A percentile compares a stretch with the other conserved stretches of the same genome.
Evolutionary conservation across 2,329 filamentous ascomycete species (phyloP).

Genomic region (Alternaria triticina): DNA sequence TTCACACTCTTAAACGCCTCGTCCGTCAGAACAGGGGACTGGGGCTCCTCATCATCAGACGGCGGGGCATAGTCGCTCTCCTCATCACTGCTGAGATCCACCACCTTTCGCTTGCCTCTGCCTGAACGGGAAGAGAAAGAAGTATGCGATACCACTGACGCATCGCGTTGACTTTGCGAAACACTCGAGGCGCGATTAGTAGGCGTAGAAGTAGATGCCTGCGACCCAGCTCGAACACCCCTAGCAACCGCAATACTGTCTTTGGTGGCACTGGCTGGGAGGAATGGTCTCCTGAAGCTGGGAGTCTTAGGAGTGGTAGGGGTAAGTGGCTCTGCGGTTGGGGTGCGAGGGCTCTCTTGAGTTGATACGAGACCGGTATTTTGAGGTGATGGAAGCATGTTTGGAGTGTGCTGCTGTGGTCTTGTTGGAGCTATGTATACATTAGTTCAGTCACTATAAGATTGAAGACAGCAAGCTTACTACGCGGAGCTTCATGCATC

Average conservation of each 20-base stretch:
- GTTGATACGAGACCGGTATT: not conserved
- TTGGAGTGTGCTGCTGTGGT: not conserved
- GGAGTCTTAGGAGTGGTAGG: not conserved
- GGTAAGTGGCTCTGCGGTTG: not conserved
- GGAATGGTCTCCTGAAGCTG: slow-evolving; percentile 15
- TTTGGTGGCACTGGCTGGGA: slow-evolving; percentile 7
- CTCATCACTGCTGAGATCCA: slow-evolving; percentile 13
- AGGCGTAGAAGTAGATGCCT: slow-evolving; percentile 3
- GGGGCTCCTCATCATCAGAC: slow-evolving; percentile 4
- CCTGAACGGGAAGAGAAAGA: not conserved
- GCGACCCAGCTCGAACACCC: slow-evolving; percentile 4
- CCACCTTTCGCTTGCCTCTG: slow-evolving; percentile 6
- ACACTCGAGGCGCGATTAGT: not conserved
- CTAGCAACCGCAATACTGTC: not conserved
- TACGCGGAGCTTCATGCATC: not conserved
- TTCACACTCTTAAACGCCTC: not conserved
- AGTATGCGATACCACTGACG: slow-evolving; percentile 3
- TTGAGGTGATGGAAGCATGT: not conserved
- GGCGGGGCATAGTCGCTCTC: slow-evolving; percentile 9
- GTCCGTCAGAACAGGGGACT: not conserved
- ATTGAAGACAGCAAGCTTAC: not conserved
- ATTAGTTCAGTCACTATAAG: not conserved
- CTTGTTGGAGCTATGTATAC: not conserved
- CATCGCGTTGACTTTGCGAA: not conserved
- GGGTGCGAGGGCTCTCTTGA: slow-evolving; percentile 1